A percentile compares a stretch with the other conserved stretches of the same genome.
Conservation (phyloP, 768 basidiomycete genomes). For the Amylocystis lapponica region DNA sequence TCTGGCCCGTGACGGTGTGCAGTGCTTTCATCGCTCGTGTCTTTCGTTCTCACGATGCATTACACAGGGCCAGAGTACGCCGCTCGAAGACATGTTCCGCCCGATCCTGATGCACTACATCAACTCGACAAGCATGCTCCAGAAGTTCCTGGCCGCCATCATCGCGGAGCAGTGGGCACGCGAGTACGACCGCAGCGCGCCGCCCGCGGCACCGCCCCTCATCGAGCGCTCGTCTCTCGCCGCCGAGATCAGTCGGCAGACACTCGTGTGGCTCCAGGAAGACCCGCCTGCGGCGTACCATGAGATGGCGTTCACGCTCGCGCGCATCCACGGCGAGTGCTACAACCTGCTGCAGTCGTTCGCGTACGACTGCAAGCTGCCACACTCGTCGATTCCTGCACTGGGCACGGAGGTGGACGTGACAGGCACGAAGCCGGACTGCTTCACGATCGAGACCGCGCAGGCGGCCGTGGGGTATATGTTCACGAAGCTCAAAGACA, state of each 20-base stretch:
- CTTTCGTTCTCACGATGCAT: not conserved
- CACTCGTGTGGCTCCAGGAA: conserved; percentile 68
- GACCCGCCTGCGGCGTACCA: conserved; percentile 76
- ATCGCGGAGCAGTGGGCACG: conserved; percentile 91
- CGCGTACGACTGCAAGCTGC: conserved; percentile 80
- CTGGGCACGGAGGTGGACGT: conserved; percentile 77
- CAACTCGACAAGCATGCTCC: conserved; percentile 86
- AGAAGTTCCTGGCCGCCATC: conserved; percentile 80
- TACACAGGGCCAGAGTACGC: conserved; percentile 19
- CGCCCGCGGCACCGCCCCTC: conserved; percentile 32
- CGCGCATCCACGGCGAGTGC: conserved; percentile 77
- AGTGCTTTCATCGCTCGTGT: conserved; percentile 12
- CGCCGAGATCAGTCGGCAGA: conserved; percentile 59
- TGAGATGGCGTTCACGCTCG: conserved; percentile 82
- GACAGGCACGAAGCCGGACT: conserved; percentile 51
- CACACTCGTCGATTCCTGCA: conserved; percentile 69
- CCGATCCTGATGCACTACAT: conserved; percentile 76
- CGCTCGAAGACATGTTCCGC: conserved; percentile 62
- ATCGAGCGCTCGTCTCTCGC: conserved; percentile 56
- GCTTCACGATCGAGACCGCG: conserved; percentile 79
- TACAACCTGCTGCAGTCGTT: conserved; percentile 78
- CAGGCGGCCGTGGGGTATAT: conserved; percentile 61
- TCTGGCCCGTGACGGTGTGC: conserved; percentile 66
- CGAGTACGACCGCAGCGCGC: conserved; percentile 36
- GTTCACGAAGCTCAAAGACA: conserved; percentile 71